Conservation (phyloP, 352 stramenopile genomes). For the Phytophthora syringae region DNA sequence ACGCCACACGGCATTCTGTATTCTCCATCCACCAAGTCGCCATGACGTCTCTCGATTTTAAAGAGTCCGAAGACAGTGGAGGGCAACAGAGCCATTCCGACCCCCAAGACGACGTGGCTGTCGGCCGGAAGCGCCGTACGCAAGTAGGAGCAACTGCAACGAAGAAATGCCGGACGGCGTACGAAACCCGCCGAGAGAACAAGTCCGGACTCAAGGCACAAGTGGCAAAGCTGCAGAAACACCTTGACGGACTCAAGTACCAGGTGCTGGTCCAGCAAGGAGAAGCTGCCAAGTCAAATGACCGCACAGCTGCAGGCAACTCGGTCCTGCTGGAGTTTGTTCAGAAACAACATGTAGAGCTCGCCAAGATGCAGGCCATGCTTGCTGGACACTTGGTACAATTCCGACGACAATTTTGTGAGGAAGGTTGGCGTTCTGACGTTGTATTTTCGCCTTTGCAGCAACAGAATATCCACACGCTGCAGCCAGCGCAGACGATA, state of each 20-base stretch:
- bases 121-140: slow-evolving; percentile 6
- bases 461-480: slow-evolving; percentile 21
- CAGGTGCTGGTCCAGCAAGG: slow-evolving; percentile 37
- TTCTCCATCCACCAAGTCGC: too few species aligned
- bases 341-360: slow-evolving; percentile 31
- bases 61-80: neutral
- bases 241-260: slow-evolving; percentile 47
- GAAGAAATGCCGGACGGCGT: slow-evolving; percentile 41
- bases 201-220: slow-evolving; percentile 34
- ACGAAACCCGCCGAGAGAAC: slow-evolving; percentile 42
- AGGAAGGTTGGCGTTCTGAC: too few species aligned
- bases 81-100: neutral
- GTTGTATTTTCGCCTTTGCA: neutral
- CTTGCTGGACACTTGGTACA: slow-evolving; percentile 25
- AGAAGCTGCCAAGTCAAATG: slow-evolving; percentile 35
- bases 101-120: neutral
- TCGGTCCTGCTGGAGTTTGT: slow-evolving; percentile 36
- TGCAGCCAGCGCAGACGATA: slow-evolving; percentile 22
- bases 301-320: slow-evolving; percentile 19
- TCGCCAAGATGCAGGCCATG: slow-evolving; percentile 34
- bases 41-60: too few species aligned
- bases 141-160: neutral
- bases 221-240: slow-evolving; percentile 36
- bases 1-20: too few species aligned
- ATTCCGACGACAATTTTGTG: too few species aligned